Evolutionary conservation across 768 basidiomycete genomes (phyloP).

Genomic region (Boletus edulis): DNA sequence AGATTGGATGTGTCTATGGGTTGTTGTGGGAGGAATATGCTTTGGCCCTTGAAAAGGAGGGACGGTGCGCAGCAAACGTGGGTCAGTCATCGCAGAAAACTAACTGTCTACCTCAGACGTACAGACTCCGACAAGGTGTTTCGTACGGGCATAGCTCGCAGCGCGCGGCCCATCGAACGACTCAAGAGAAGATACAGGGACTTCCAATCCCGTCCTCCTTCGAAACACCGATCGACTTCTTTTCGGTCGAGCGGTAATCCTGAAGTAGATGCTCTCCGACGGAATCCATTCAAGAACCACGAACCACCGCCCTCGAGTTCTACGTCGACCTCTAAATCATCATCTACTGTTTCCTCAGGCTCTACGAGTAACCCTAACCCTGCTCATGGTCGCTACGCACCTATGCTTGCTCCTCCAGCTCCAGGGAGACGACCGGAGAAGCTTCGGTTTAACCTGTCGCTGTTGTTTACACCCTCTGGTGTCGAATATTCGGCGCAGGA

Average conservation of each 20-base stretch:
- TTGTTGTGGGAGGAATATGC: slow-evolving; percentile 93
- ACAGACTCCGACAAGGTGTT: slow-evolving; percentile 81
- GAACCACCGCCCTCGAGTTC: slow-evolving; percentile 32
- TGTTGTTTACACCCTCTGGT: slow-evolving; percentile 73
- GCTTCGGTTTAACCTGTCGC: slow-evolving; percentile 60
- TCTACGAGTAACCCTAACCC: slow-evolving; percentile 39
- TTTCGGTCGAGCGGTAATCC: slow-evolving; percentile 26
- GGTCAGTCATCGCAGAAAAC: slow-evolving; percentile 3
- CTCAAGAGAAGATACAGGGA: slow-evolving; percentile 79
- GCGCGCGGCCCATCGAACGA: slow-evolving; percentile 79
- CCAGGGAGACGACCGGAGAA: slow-evolving; percentile 74
- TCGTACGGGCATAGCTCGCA: slow-evolving; percentile 75
- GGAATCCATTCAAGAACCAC: slow-evolving; percentile 38
- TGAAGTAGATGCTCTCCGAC: slow-evolving; percentile 32
- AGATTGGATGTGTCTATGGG: slow-evolving; percentile 75
- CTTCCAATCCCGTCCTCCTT: slow-evolving; percentile 58
- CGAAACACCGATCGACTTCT: slow-evolving; percentile 23
- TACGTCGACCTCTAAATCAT: slow-evolving; percentile 23
- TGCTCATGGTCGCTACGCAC: slow-evolving; percentile 53
- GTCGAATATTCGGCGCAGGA: slow-evolving; percentile 86
- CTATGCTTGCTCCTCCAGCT: slow-evolving; percentile 67
- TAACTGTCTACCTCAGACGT: slow-evolving; percentile 41
- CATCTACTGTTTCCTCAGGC: slow-evolving; percentile 22
- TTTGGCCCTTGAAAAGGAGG: slow-evolving; percentile 65
- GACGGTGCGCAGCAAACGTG: slow-evolving; percentile 53